phyloP scores from a whole-genome alignment of 2,329 filamentous ascomycete genomes.

The Ceratocystiopsis sp. region DNA sequence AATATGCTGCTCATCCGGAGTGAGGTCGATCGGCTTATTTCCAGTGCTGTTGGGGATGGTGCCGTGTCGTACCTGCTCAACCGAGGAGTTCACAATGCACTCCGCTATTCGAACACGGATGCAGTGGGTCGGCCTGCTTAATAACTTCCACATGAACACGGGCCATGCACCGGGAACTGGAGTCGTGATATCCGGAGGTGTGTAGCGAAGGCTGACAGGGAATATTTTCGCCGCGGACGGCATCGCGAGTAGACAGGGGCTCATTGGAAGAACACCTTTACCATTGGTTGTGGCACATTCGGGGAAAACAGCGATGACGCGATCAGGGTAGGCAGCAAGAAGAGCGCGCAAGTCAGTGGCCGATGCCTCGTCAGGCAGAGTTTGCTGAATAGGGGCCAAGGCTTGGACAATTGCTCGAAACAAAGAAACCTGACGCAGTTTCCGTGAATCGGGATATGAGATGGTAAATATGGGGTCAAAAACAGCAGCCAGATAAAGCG shows the following conservation, averaged over 20 bases:
- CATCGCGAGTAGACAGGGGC: slow-evolving; percentile 55
- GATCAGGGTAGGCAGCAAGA: slow-evolving; percentile 48
- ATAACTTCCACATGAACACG: slow-evolving; percentile 68
- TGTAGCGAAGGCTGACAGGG: slow-evolving; percentile 79
- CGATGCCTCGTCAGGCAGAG: slow-evolving; percentile 20
- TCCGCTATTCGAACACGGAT: slow-evolving; percentile 85
- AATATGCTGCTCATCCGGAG: slow-evolving; percentile 46
- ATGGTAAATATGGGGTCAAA: slow-evolving; percentile 92
- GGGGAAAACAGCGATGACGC: slow-evolving; percentile 74
- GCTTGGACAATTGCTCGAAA: slow-evolving; percentile 58
- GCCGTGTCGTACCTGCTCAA: not conserved
- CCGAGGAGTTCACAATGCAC: not conserved
- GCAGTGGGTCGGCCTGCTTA: slow-evolving; percentile 71
- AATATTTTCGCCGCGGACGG: slow-evolving; percentile 61
- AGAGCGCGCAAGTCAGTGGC: slow-evolving; percentile 48
- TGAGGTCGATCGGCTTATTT: slow-evolving; percentile 13
- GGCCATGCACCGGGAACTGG: slow-evolving; percentile 61
- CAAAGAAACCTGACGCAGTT: slow-evolving; percentile 62
- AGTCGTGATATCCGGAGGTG: slow-evolving; percentile 76
- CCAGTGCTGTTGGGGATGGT: no score
- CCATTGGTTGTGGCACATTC: slow-evolving; percentile 93
- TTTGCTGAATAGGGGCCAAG: slow-evolving; percentile 40
- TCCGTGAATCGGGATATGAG: slow-evolving; percentile 57
- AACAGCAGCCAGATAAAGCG: slow-evolving; percentile 83
- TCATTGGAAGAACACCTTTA: slow-evolving; percentile 70